Evolutionary conservation across 495 filamentous ascomycete genomes (phyloP).

Genomic region (Annulohypoxylon stygium): DNA sequence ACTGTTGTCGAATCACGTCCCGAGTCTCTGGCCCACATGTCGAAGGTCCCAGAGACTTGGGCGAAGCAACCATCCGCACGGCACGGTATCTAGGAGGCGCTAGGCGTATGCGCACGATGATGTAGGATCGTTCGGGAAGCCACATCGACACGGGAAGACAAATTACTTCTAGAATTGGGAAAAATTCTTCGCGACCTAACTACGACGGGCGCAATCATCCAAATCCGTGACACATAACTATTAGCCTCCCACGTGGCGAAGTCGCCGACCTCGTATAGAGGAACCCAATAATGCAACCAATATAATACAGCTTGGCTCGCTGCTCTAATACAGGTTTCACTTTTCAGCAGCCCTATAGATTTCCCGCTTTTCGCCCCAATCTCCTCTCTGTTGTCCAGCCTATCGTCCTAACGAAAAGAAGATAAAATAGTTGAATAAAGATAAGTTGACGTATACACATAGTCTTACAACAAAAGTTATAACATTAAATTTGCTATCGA

Average conservation of each 20-base stretch:
- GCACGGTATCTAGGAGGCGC: constrained; percentile 25
- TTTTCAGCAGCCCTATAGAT: constrained; percentile 5
- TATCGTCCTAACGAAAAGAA: background rate
- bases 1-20: constrained; percentile 25
- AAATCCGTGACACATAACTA: constrained; percentile 41
- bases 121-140: constrained; percentile 42
- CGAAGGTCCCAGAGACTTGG: constrained; percentile 27
- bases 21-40: constrained; percentile 28
- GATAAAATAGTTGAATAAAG: background rate
- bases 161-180: constrained; percentile 44
- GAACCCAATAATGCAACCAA: constrained; percentile 45
- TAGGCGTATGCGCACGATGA: constrained; percentile 38
- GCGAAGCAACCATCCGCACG: constrained; percentile 39
- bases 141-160: constrained; percentile 34
- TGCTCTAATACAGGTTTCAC: constrained; percentile 31
- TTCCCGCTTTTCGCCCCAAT: background rate
- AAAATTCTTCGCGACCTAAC: constrained; percentile 19
- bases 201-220: constrained; percentile 24
- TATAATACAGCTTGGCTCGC: constrained; percentile 36
- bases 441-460: background rate
- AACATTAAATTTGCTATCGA: background rate
- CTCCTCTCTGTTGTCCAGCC: background rate
- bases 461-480: background rate
- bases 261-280: constrained; percentile 46
- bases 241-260: constrained; percentile 40